Conservation (phyloP, 805 yeast species). For the Starmerella sp. region DNA sequence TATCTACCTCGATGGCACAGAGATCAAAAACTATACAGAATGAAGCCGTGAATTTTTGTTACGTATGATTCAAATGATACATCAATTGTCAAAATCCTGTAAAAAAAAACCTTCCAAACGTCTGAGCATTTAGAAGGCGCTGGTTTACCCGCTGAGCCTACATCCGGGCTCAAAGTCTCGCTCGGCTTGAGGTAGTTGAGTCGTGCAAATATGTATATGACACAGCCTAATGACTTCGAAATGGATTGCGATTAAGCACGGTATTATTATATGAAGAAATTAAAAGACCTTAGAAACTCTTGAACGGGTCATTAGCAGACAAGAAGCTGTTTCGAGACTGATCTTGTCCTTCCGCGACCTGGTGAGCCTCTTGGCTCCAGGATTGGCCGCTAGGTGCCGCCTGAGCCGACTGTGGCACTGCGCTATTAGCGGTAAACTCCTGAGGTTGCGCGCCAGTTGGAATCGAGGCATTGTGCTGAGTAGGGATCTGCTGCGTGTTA, state of each 20-base stretch:
- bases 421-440: neutral
- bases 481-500: neutral
- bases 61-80: too few relatives aligned
- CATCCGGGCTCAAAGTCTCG: too few relatives aligned
- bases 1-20: conserved; percentile 6
- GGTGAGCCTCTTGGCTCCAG: neutral
- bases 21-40: conserved; percentile 8
- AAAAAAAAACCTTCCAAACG: too few relatives aligned
- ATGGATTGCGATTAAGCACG: too few relatives aligned
- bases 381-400: neutral
- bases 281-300: neutral
- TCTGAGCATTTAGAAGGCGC: too few relatives aligned
- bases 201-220: too few relatives aligned
- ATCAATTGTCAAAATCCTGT: too few relatives aligned
- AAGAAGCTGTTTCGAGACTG: neutral
- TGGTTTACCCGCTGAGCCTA: too few relatives aligned
- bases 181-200: too few relatives aligned
- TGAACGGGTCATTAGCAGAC: conserved; percentile 3
- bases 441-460: neutral
- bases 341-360: neutral
- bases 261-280: too few relatives aligned
- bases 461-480: neutral
- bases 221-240: too few relatives aligned
- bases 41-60: neutral
- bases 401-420: neutral